phyloP scores from a whole-genome alignment of 257 asterid genomes.

The Leonotis leonurus region DNA sequence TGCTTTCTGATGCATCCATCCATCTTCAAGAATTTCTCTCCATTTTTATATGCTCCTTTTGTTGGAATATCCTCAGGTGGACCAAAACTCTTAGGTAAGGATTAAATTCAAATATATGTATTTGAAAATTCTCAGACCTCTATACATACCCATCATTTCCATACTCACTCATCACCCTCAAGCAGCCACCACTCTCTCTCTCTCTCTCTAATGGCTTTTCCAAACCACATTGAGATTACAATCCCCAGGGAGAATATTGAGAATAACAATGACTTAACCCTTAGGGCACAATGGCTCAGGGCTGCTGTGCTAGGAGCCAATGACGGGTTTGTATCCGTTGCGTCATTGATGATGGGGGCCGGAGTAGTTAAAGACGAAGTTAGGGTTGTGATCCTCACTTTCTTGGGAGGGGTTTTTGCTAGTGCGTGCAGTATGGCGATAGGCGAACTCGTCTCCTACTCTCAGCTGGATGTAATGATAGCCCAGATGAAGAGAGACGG shows the following conservation, averaged over 20 bases:
- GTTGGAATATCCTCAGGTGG: neutral
- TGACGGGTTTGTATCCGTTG: conserved; percentile 51
- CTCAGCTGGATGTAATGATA: conserved; percentile 36
- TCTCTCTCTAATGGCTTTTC: conserved; percentile 12
- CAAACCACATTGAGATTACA: conserved; percentile 1
- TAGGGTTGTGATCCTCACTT: conserved; percentile 40
- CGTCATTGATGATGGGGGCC: conserved; percentile 62
- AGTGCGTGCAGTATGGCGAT: conserved; percentile 68
- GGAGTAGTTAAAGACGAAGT: conserved; percentile 44
- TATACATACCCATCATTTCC: conserved; percentile 29
- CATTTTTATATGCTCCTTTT: neutral
- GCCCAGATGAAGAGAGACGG: conserved; percentile 45
- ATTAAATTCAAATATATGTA: neutral
- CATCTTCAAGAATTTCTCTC: conserved; percentile 15
- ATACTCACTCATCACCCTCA: conserved; percentile 4
- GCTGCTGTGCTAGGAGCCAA: conserved; percentile 62
- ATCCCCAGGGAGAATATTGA: neutral
- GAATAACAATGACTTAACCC: conserved; percentile 28
- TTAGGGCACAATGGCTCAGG: conserved; percentile 53
- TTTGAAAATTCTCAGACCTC: neutral
- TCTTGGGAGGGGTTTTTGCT: conserved; percentile 56
- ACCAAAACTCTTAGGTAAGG: neutral
- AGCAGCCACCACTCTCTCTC: conserved; percentile 5
- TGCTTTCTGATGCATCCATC: conserved; percentile 31
- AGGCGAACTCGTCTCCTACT: conserved; percentile 54